Evolutionary conservation across 2,329 filamentous ascomycete species (phyloP), one percentile per base, ranked within the genome.

Genomic region (Epichloe coenophiala): DNA sequence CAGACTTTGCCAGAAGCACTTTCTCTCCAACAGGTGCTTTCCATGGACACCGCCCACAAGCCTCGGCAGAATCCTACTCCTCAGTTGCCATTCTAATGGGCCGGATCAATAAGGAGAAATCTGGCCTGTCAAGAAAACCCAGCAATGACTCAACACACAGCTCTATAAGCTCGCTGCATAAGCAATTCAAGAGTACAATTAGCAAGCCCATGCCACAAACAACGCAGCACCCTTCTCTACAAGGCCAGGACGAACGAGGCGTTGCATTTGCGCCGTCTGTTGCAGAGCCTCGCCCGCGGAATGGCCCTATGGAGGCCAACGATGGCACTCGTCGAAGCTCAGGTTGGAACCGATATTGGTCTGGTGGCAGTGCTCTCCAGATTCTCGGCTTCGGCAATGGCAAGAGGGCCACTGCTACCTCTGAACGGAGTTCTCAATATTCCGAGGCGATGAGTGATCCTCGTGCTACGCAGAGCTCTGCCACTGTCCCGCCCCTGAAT

Each of bases 301-400:
- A 61, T 42, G 59, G 54, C 52, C 68, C 50, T 53, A 57, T 54
- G 54, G 66, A 61, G 49, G 59, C 54, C 55, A 66, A 74, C 47
- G 73, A 70, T 46, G 67, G 66, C 43, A 68, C 71, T 19, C 73
- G 80, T 50, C 74, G 79, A 60, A 86, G 82, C 58, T 87, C 83
- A 3, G 83, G 83, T 45, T 88, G 84, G 84, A 87, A 86, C 64
- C 72, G 79, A 49, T 88, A 88, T 66, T 88, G 85, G 77, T 86
- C 83, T 13, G 83, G 83, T 47, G 84, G 84, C 49, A 85, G 83
- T 56, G 77, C 81, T 7, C 67, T 83, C 51, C 83, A 83, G 59
- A 76, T 84, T 23, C 70, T 86, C 7, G 81, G 80, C 13, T 77
- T 81, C 48, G 78, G 77, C 13, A 63, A 62, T 56, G 61, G 68